phyloP scores from a whole-genome alignment of 177 flowering plant genomes.

The Vitis hybrid region DNA sequence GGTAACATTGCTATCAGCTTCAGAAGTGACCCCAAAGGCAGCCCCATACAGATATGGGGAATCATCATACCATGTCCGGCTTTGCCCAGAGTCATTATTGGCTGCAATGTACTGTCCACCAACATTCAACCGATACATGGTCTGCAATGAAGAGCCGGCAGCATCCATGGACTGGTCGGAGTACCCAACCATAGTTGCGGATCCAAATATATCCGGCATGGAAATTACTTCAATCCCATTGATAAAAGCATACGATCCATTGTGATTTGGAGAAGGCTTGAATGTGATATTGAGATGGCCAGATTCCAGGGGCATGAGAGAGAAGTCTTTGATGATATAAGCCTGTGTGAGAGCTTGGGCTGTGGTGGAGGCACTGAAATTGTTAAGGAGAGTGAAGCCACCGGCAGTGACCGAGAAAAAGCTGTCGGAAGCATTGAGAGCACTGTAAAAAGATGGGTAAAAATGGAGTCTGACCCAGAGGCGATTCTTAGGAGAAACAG shows the following conservation, averaged over 20 bases:
- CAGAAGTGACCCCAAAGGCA: slow-evolving; percentile 40
- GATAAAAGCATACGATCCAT: slow-evolving; percentile 53
- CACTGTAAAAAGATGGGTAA: slow-evolving; percentile 54
- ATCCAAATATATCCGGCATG: slow-evolving; percentile 44
- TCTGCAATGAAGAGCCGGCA: slow-evolving; percentile 31
- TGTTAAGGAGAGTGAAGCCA: slow-evolving; percentile 49
- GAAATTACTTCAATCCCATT: slow-evolving; percentile 70
- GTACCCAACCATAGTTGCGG: slow-evolving; percentile 40
- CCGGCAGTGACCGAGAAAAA: slow-evolving; percentile 38
- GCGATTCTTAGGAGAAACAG: slow-evolving; percentile 26
- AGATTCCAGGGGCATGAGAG: slow-evolving; percentile 20
- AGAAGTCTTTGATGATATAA: slow-evolving; percentile 54
- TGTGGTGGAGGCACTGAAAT: slow-evolving; percentile 68
- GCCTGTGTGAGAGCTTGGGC: slow-evolving; percentile 68
- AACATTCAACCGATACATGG: slow-evolving; percentile 63
- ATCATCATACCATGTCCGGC: slow-evolving; percentile 73
- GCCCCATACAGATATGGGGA: slow-evolving; percentile 59
- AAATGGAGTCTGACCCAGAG: slow-evolving; percentile 64
- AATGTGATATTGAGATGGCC: slow-evolving; percentile 40
- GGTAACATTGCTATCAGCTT: slow-evolving; percentile 21
- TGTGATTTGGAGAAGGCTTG: slow-evolving; percentile 36
- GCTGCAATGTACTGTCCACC: slow-evolving; percentile 61
- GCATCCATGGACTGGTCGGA: slow-evolving; percentile 28
- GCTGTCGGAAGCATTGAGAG: slow-evolving; percentile 26
- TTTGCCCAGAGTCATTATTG: slow-evolving; percentile 42